Percentiles rank a stretch among this genome's conserved stretches.
phyloP scores from a whole-genome alignment of 2,329 filamentous ascomycete species.

The Fusarium nematophilum region DNA sequence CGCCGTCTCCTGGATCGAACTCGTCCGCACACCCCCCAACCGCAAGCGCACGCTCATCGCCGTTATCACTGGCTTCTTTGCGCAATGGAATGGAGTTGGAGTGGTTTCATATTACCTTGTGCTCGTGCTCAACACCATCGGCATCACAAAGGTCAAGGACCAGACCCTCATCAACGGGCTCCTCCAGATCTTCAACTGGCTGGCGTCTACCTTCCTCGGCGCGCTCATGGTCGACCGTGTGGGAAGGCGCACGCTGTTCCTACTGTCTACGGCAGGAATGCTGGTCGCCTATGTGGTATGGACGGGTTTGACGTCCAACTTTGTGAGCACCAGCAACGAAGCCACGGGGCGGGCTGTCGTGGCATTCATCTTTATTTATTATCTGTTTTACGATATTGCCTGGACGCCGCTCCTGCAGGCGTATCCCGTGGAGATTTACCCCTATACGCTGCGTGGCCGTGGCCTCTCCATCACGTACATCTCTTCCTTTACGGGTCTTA shows the following conservation, averaged over 20 bases:
- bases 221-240: slow-evolving; percentile 52
- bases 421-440: slow-evolving; percentile 41
- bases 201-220: slow-evolving; percentile 46
- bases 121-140: slow-evolving; percentile 50
- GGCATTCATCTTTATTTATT: slow-evolving; percentile 52
- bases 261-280: slow-evolving; percentile 51
- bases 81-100: neutral
- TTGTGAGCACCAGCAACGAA: slow-evolving; percentile 21
- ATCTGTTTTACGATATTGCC: slow-evolving; percentile 49
- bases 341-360: slow-evolving; percentile 43
- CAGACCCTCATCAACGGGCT: slow-evolving; percentile 38
- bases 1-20: neutral
- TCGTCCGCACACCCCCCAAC: neutral
- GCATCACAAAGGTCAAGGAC: slow-evolving; percentile 50
- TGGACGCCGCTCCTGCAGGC: slow-evolving; percentile 47
- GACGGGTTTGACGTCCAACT: slow-evolving; percentile 45
- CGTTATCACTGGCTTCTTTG: too few species aligned
- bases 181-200: slow-evolving; percentile 51
- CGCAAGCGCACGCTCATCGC: slow-evolving; percentile 5
- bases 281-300: slow-evolving; percentile 46
- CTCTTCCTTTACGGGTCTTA: slow-evolving; percentile 24
- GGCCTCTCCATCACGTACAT: slow-evolving; percentile 24
- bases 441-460: slow-evolving; percentile 21
- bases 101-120: slow-evolving; percentile 46
- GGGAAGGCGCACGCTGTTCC: slow-evolving; percentile 52